Evolutionary conservation across 1,284 basidiomycete genomes (phyloP), one percentile per base, ranked within the genome.

Genomic region (Fistulina hepatica): DNA sequence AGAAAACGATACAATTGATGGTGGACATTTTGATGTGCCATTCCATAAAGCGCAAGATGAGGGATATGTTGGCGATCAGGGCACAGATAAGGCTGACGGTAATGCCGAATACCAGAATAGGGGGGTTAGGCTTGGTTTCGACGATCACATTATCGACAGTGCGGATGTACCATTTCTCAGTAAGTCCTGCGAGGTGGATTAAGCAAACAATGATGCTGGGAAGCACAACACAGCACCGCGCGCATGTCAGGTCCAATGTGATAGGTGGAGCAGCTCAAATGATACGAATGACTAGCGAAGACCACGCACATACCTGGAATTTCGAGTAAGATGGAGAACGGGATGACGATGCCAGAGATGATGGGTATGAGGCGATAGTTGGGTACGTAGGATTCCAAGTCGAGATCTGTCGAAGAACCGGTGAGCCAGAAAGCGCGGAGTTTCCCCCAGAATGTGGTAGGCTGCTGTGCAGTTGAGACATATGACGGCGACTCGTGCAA

Each of bases 251-350:
- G 17, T 37, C 20, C 16, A n/a, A n/a, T 32, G 37, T 12, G 9
- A 23, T 36, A 20, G 37, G 34, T 6, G n/a, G 21, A 13, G 10
- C 24, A 10, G n/a, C 10, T 13, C 5, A 31, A 7, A 32, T 11
- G 24, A 16, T 30, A 12, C 21, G 23, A 7, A 6, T 11, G 26
- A n/a, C n/a, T n/a, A 37, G 26, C 58, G 57, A 40, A 64, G 4
- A 44, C 44, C 39, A 43, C 75, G 0, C 81, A 86, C 16, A 86
- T 54, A 11, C 80, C 80, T 1, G 83, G 84, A 31, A 89, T 82
- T 50, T 84, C 83, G 20, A 91, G 65, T 13, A 91, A 64, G 42
- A 91, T 84, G 11, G 75, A 70, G 49, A 89, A 84, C 0, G 84
- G 84, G 13, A 85, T 75, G 22, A 79, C 50, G 12, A 83, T 60